These are phyloP conservation scores for Usnea hakonensis DNA, from an alignment of 495 filamentous ascomycete genomes.

Conservation along the genomic window DNA sequence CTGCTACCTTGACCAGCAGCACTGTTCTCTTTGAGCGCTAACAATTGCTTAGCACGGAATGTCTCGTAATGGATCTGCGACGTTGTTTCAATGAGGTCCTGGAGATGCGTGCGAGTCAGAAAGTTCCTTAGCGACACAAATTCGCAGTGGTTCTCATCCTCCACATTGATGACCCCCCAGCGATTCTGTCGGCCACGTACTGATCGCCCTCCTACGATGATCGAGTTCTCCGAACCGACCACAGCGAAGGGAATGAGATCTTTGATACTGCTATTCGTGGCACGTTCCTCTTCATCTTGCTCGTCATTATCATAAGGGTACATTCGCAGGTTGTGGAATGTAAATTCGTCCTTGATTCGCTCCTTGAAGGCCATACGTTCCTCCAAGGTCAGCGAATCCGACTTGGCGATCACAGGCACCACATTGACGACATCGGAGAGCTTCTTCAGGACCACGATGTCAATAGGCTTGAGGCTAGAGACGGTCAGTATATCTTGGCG, in stretches of 20 bases:
- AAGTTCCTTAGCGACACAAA: slow-evolving; percentile 98
- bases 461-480: slow-evolving; percentile 79
- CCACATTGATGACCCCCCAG: slow-evolving; percentile 99
- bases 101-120: slow-evolving; percentile 88
- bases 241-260: slow-evolving; percentile 96
- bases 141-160: slow-evolving; percentile 99
- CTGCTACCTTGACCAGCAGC: slow-evolving; percentile 76
- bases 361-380: slow-evolving; percentile 95
- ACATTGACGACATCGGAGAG: slow-evolving; percentile 98
- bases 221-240: slow-evolving; percentile 94
- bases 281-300: slow-evolving; percentile 92
- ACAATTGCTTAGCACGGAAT: slow-evolving; percentile 97
- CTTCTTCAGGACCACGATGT: slow-evolving; percentile 99
- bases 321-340: slow-evolving; percentile 99
- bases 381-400: slow-evolving; percentile 92
- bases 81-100: slow-evolving; percentile 99
- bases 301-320: slow-evolving; percentile 99
- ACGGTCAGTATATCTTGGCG: slow-evolving; percentile 7
- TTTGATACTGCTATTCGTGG: slow-evolving; percentile 92
- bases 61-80: slow-evolving; percentile 99
- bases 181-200: slow-evolving; percentile 97
- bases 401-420: slow-evolving; percentile 97
- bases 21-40: slow-evolving; percentile 96
- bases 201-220: slow-evolving; percentile 94
- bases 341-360: slow-evolving; percentile 98